These are phyloP conservation scores for Xerocomellus dryophilus DNA, from an alignment of 768 basidiomycete species.

Conservation along the genomic window DNA sequence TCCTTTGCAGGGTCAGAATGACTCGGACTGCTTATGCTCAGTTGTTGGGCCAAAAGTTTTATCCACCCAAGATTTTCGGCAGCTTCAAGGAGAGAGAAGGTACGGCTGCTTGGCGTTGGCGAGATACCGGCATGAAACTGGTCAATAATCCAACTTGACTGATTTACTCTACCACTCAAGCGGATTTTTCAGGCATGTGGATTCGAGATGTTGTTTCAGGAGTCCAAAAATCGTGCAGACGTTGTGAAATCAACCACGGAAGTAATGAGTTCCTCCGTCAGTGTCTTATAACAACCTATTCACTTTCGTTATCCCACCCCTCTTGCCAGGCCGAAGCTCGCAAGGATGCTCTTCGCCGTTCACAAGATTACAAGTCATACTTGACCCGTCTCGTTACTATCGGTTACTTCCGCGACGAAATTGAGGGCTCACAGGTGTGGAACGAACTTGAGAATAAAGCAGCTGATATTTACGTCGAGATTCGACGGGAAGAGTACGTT, in stretches of 20 bases:
- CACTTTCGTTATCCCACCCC: not conserved
- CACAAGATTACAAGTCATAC: constrained; percentile 68
- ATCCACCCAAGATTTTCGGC: constrained; percentile 87
- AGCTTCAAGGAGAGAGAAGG: constrained; percentile 63
- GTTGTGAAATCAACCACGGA: constrained; percentile 36
- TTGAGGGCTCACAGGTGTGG: constrained; percentile 78
- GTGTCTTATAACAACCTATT: constrained; percentile 14
- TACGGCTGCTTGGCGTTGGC: constrained; percentile 69
- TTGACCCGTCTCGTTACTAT: constrained; percentile 58
- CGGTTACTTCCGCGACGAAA: constrained; percentile 77
- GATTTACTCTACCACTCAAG: not conserved
- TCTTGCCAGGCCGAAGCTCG: constrained; percentile 53
- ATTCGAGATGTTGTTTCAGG: constrained; percentile 95
- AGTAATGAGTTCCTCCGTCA: constrained; percentile 46
- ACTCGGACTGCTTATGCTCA: constrained; percentile 95
- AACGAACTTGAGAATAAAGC: constrained; percentile 70
- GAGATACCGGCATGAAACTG: constrained; percentile 91
- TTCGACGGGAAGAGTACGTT: constrained; percentile 65
- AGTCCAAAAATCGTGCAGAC: constrained; percentile 61
- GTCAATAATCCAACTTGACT: constrained; percentile 38
- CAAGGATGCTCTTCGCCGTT: constrained; percentile 64
- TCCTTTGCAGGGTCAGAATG: constrained; percentile 65
- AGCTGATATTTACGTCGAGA: constrained; percentile 57
- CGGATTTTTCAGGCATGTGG: constrained; percentile 69
- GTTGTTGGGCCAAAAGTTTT: constrained; percentile 85